Percentiles rank a stretch among this genome's conserved stretches.
These are phyloP conservation scores for Gremmenia infestans DNA, from an alignment of 2,329 filamentous ascomycete genomes.

Conservation along the genomic window DNA sequence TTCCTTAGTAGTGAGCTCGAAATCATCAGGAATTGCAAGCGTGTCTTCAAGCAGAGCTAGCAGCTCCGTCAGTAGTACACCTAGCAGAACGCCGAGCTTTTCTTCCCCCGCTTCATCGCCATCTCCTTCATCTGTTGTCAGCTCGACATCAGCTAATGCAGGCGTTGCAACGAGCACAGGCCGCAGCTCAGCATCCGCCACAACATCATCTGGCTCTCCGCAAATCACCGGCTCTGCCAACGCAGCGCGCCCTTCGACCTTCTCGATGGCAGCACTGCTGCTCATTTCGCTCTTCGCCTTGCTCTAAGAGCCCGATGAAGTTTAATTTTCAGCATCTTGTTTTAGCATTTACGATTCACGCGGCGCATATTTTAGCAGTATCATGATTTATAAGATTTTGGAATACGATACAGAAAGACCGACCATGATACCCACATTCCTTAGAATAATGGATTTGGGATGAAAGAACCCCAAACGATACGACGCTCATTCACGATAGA, in stretches of 20 bases:
- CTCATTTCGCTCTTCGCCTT: conserved; percentile 1
- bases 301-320: not conserved
- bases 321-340: not conserved
- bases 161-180: not conserved
- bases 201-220: not conserved
- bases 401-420: not conserved
- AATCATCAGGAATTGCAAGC: not conserved
- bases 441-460: not conserved
- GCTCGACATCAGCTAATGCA: not conserved
- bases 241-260: not conserved
- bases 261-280: not conserved
- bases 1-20: not conserved
- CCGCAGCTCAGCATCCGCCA: not conserved
- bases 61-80: not conserved
- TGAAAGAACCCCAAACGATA: not conserved
- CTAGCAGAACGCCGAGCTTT: not conserved
- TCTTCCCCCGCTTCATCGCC: not conserved
- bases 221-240: conserved; percentile 2
- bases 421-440: not conserved
- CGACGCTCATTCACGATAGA: not conserved
- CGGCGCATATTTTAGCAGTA: not conserved
- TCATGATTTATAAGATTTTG: not conserved
- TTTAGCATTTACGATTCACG: not conserved
- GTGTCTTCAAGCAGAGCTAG: not conserved
- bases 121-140: not conserved